Evolutionary conservation across 768 basidiomycete species (phyloP), one percentile per base, ranked within the genome.

Genomic region (Trametes maxima): DNA sequence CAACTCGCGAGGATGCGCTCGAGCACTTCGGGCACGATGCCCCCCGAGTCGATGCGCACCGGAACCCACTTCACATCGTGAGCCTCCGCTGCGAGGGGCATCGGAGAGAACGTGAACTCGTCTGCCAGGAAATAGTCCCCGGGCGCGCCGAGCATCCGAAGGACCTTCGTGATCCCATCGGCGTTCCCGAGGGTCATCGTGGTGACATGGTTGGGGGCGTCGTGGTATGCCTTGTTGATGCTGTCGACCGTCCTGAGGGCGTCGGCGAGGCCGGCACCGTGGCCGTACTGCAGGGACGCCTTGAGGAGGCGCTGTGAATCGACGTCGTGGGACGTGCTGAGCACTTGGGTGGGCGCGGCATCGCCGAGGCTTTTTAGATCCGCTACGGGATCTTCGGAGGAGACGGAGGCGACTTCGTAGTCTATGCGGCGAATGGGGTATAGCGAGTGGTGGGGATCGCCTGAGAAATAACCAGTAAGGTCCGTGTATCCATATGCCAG

Each of bases 21-120:
- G 64, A 85, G 74, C 48, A 79, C 78, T n/a, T 75, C 75, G 3
- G 82, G 82, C 17, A 84, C 66, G 58, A 84, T 68, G 2, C 83
- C 83, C 43, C 76, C 74, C 36, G 75, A 74, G 67, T 84, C 83
- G 62, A 82, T 79, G 58, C 74, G 72, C 25, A 84, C 75, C 0
- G 77, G 77, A 3, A 76, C 74, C 74, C 79, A 78, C 22, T 72
- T 76, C 35, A 79, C 72, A 1, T 76, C 78, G 28, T 75, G 76
- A 10, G 76, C 65, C 13, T 76, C 63, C 5, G 76, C 76, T 3
- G 73, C 72, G 59, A 77, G 77, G 21, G 78, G 72, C 54, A 77
- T 68, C 54, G 76, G 74, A 19, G 69, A 67, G 67, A 78, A 80
- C 16, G 79, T 74, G 67, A 75, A 78, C 64, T 79, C 78, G 60